phyloP scores from a whole-genome alignment of 805 yeast species.

The Priceomyces haplophilus region DNA sequence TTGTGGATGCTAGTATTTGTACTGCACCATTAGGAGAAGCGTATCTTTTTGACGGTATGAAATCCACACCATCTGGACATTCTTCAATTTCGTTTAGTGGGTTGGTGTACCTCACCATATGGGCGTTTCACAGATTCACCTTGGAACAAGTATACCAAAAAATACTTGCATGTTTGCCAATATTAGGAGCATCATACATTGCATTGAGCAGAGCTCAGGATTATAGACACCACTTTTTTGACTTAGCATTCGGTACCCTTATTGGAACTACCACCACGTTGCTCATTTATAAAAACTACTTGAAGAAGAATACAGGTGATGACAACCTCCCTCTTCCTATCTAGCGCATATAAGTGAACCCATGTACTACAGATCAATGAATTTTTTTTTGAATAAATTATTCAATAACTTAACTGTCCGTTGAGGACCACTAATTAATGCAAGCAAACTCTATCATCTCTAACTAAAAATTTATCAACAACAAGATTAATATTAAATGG shows the following conservation, averaged over 20 bases:
- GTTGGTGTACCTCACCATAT: slow-evolving; percentile 28
- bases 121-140: slow-evolving; percentile 30
- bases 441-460: slow-evolving; percentile 38
- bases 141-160: slow-evolving; percentile 8
- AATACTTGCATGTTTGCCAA: slow-evolving; percentile 13
- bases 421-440: slow-evolving; percentile 52
- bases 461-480: not conserved
- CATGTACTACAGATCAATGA: not conserved
- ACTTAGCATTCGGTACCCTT: slow-evolving; percentile 25
- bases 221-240: slow-evolving; percentile 36
- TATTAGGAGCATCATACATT: slow-evolving; percentile 28
- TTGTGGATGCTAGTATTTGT: slow-evolving; percentile 32
- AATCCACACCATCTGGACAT: slow-evolving; percentile 42
- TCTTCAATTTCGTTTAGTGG: slow-evolving; percentile 36
- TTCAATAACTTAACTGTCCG: slow-evolving; percentile 39
- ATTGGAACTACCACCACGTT: slow-evolving; percentile 17
- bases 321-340: not conserved
- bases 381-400: slow-evolving; percentile 2
- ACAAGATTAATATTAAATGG: slow-evolving; percentile 18
- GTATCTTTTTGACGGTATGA: slow-evolving; percentile 34
- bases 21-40: slow-evolving; percentile 29
- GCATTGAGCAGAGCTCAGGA: slow-evolving; percentile 34
- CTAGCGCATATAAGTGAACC: not conserved
- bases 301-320: slow-evolving; percentile 1
- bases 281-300: not conserved